A percentile compares a stretch with the other conserved stretches of the same genome.
Conservation (phyloP, 768 basidiomycete species). For the Tricholoma bakamatsutake region DNA sequence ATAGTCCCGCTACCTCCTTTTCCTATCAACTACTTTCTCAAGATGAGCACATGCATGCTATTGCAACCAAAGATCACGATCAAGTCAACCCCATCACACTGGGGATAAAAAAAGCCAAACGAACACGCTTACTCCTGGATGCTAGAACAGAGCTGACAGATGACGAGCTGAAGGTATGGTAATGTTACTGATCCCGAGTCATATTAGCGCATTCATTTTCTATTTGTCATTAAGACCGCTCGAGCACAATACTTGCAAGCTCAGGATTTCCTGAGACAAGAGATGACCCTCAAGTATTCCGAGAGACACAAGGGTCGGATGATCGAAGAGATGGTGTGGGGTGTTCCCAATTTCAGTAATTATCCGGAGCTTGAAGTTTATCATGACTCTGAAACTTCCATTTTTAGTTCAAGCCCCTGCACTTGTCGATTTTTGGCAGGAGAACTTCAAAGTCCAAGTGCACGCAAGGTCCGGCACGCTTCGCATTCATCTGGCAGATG, state of each 20-base stretch:
- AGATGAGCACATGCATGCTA: slow-evolving; percentile 27
- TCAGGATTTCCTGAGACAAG: slow-evolving; percentile 49
- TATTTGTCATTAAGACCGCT: slow-evolving; percentile 37
- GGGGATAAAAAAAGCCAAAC: slow-evolving; percentile 31
- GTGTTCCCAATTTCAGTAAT: slow-evolving; percentile 57
- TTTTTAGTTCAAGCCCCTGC: slow-evolving; percentile 57
- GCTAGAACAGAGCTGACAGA: slow-evolving; percentile 75
- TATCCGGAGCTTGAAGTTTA: not conserved
- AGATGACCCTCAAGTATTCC: slow-evolving; percentile 42
- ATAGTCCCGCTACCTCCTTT: slow-evolving; percentile 33
- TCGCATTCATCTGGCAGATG: slow-evolving; percentile 35
- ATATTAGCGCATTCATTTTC: slow-evolving; percentile 1
- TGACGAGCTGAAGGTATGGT: slow-evolving; percentile 65
- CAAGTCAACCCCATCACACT: slow-evolving; percentile 7
- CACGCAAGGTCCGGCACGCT: slow-evolving; percentile 49
- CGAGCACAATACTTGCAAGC: slow-evolving; percentile 62
- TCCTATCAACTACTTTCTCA: slow-evolving; percentile 37
- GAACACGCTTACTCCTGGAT: slow-evolving; percentile 60
- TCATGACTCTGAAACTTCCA: not conserved
- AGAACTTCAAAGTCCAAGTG: slow-evolving; percentile 65
- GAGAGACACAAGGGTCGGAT: slow-evolving; percentile 50
- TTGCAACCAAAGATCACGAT: slow-evolving; percentile 21
- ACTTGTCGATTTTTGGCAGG: slow-evolving; percentile 71
- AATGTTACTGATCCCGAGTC: not conserved
- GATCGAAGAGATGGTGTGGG: slow-evolving; percentile 62